Base-by-base conservation (phyloP, 805 yeast genomes). In the Zygosaccharomyces lentus region DNA sequence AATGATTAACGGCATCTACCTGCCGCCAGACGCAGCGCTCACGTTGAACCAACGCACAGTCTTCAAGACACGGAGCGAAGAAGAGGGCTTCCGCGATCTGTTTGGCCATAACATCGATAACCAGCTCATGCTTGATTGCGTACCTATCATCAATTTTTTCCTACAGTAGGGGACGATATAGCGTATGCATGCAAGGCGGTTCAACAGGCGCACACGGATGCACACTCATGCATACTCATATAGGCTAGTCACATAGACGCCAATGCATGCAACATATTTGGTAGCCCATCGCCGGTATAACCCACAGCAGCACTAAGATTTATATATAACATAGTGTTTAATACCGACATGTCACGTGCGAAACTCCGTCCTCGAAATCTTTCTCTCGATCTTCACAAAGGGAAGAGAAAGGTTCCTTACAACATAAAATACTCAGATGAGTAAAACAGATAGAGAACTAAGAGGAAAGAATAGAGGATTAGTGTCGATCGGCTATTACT, bases 61-160 rank as follows among this genome's bases (percentile, higher is more conserved):
- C 9, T 36, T 37, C 27, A 40, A 46, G 27, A 23, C 45, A 15
- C 32, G 40, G 12, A 34, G 31, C 19, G 41, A 49, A n/a, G 41
- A 38, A 10, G 13, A 38, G 16, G 27, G 26, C 15, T 38, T 38
- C 41, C 41, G 41, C 23, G 25, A 27, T 4, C 25, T 44, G 12
- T 49, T 58, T 31, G 62, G 62, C 2, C 37, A 38, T 21, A 64
- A 61, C 39, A 26, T 23, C n/a, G 21, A 51, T 12, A 27, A 51
- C 16, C 64, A 61, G 49, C 38, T 64, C 17, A 46, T 59, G 46
- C 29, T 62, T 6, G 56, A 56, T n/a, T 51, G 62, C 30, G 50
- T 56, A 1, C 67, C 67, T 10, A 48, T 63, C 21, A 32, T 56
- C 12, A 63, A 63, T 40, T 34, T 58, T 25, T 30, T 34, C 32